Evolutionary conservation across 495 filamentous ascomycete species (phyloP).

Genomic region (Cetradonia linearis): DNA sequence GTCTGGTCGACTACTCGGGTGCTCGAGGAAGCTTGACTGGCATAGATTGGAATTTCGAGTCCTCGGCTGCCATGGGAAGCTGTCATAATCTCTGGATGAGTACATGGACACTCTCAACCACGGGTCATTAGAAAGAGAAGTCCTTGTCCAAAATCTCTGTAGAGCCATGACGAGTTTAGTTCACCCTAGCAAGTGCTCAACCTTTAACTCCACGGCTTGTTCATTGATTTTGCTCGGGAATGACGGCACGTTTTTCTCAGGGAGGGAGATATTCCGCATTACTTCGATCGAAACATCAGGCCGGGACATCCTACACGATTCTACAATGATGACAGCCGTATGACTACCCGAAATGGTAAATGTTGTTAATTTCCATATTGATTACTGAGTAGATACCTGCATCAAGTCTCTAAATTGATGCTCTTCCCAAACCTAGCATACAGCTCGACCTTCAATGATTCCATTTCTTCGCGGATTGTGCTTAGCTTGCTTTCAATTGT

Average conservation of each 20-base stretch:
- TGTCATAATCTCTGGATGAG: slow-evolving; percentile 1
- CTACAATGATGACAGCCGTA: no score
- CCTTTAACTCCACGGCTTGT: background rate
- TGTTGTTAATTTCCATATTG: background rate
- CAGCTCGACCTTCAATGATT: slow-evolving; percentile 73
- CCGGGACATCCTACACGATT: no score
- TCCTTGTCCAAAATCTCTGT: background rate
- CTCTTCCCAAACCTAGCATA: slow-evolving; percentile 91
- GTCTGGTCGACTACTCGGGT: background rate
- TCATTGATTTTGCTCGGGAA: background rate
- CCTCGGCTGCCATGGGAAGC: background rate
- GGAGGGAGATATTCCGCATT: slow-evolving; percentile 1
- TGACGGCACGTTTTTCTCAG: background rate
- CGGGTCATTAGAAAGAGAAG: background rate
- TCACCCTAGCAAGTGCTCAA: background rate
- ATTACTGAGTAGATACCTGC: background rate
- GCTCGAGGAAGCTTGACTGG: background rate
- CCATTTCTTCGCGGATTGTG: slow-evolving; percentile 72
- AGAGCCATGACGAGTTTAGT: background rate
- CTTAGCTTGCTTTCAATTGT: slow-evolving; percentile 66
- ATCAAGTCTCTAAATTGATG: slow-evolving; percentile 84
- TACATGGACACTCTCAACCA: slow-evolving; percentile 7
- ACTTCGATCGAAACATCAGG: no score
- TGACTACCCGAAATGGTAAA: background rate
- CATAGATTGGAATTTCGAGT: background rate